These are phyloP conservation scores for Nakaseomyces glabratus DNA, from an alignment of 1,139 yeast species.

Conservation along the genomic window DNA sequence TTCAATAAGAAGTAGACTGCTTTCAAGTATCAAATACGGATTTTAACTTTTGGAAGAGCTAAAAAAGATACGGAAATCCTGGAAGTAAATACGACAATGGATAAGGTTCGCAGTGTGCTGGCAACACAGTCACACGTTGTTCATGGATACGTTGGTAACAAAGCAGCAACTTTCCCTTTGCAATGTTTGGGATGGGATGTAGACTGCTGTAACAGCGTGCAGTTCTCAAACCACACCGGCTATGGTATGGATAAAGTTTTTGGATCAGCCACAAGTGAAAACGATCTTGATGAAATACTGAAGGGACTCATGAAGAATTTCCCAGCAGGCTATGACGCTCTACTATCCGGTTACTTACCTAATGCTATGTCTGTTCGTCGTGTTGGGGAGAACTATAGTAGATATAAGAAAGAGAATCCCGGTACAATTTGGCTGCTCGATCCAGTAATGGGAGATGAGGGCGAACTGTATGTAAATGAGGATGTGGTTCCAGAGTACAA, in stretches of 20 bases:
- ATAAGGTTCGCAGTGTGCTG: conserved; percentile 18
- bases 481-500: conserved; percentile 48
- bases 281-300: conserved; percentile 28
- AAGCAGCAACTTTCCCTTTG: conserved; percentile 55
- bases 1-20: too few relatives aligned
- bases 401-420: conserved; percentile 21
- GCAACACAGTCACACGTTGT: conserved; percentile 57
- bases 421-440: conserved; percentile 44
- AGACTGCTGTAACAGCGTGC: conserved; percentile 54
- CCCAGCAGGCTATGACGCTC: conserved; percentile 36
- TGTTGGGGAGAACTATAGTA: conserved; percentile 26
- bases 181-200: conserved; percentile 62
- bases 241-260: conserved; percentile 39
- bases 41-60: too few relatives aligned
- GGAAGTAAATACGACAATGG: background rate
- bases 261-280: conserved; percentile 31
- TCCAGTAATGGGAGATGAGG: conserved; percentile 75
- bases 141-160: conserved; percentile 61
- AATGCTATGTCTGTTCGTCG: conserved; percentile 37
- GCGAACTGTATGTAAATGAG: conserved; percentile 51
- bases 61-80: too few relatives aligned
- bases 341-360: conserved; percentile 56
- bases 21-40: too few relatives aligned
- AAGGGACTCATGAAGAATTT: conserved; percentile 31
- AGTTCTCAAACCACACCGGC: conserved; percentile 62